Conservation (phyloP, 2,329 filamentous ascomycete species). For the Mycosphaerella arachidis region DNA sequence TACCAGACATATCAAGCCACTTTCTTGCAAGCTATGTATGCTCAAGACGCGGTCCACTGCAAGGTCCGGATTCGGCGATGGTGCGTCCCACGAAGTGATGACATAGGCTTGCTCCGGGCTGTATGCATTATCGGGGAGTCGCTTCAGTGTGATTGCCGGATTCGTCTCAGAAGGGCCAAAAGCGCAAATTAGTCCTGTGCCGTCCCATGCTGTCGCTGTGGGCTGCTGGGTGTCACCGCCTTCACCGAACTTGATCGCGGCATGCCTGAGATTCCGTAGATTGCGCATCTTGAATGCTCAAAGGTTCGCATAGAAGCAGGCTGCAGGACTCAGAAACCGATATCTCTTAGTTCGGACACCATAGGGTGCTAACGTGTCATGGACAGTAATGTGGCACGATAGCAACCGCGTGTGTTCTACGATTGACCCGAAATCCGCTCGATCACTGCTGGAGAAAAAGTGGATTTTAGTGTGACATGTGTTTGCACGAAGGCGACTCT, state of each 20-base stretch:
- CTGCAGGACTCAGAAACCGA: neutral
- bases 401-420: neutral
- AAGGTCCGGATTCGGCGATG: constrained; percentile 71
- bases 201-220: constrained; percentile 82
- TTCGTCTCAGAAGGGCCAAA: constrained; percentile 70
- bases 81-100: constrained; percentile 86
- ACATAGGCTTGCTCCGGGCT: constrained; percentile 40
- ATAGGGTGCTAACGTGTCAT: neutral
- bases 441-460: neutral
- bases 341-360: neutral
- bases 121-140: constrained; percentile 42
- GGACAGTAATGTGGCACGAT: neutral
- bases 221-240: constrained; percentile 54
- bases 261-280: constrained; percentile 70
- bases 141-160: constrained; percentile 68
- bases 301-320: neutral
- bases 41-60: constrained; percentile 69
- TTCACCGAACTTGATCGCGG: constrained; percentile 54
- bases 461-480: neutral
- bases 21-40: constrained; percentile 82
- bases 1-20: constrained; percentile 71
- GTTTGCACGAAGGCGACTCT: neutral
- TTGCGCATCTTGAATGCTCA: constrained; percentile 66
- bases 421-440: neutral
- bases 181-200: constrained; percentile 72